Conservation (phyloP, 805 yeast genomes). For the Cyberlindnera veronae region DNA sequence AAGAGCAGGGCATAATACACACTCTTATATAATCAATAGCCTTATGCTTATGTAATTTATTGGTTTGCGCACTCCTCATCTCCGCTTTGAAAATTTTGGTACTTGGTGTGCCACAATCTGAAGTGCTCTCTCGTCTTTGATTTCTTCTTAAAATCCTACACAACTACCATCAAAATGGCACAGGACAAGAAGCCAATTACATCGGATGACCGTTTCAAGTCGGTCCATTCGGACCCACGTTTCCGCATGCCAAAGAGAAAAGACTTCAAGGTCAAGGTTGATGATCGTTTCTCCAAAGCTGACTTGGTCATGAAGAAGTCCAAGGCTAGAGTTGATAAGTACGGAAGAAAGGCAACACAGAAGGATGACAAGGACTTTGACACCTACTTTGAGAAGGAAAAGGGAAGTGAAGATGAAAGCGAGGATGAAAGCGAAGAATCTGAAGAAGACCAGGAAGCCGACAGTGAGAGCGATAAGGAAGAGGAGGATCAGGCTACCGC, state of each 20-base stretch:
- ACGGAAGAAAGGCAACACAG: slow-evolving; percentile 68
- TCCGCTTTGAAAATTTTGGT: slow-evolving; percentile 9
- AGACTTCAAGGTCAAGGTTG: slow-evolving; percentile 72
- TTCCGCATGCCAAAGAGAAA: slow-evolving; percentile 72
- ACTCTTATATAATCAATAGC: no score
- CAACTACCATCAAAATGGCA: no score
- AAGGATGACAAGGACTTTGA: slow-evolving; percentile 33
- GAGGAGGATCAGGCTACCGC: slow-evolving; percentile 22
- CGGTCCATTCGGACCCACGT: slow-evolving; percentile 83
- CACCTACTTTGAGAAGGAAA: slow-evolving; percentile 29
- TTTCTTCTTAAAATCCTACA: no score
- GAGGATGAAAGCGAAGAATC: slow-evolving; percentile 34
- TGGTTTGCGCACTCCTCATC: slow-evolving; percentile 12
- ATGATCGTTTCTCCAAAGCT: slow-evolving; percentile 74
- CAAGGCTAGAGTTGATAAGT: slow-evolving; percentile 70
- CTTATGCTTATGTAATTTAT: no score
- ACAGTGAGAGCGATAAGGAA: slow-evolving; percentile 17
- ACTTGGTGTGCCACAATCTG: no score
- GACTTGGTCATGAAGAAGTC: slow-evolving; percentile 55
- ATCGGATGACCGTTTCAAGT: slow-evolving; percentile 71
- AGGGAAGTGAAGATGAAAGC: slow-evolving; percentile 45
- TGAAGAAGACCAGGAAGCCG: slow-evolving; percentile 15
- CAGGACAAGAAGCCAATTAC: slow-evolving; percentile 30
- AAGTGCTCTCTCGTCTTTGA: no score
- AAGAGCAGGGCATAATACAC: background rate